These are phyloP conservation scores for Linanthus parryae DNA, from an alignment of 148 eudicot genomes.

Conservation along the genomic window DNA sequence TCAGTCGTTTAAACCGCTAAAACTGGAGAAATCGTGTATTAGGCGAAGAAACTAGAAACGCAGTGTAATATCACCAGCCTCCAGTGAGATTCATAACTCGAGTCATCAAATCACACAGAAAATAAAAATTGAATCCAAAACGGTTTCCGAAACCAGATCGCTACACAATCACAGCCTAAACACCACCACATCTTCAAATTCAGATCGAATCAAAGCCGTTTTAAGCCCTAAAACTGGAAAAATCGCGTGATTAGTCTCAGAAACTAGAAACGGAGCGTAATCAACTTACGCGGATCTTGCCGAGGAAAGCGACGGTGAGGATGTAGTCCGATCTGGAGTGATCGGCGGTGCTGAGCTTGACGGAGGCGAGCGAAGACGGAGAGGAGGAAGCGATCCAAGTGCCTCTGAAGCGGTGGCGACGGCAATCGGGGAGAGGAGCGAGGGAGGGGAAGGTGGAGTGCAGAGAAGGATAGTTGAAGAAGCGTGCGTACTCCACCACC, in stretches of 20 bases:
- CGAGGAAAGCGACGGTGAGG: conserved; percentile 32
- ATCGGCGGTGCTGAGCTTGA: conserved; percentile 30
- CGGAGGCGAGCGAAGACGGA: conserved; percentile 20
- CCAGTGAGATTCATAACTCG: too few species aligned
- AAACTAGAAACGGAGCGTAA: background rate
- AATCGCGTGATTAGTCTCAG: too few species aligned
- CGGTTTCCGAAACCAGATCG: too few species aligned
- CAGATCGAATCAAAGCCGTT: too few species aligned
- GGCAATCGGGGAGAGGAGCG: conserved; percentile 7
- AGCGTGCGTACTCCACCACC: conserved; percentile 45
- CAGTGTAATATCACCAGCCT: too few species aligned
- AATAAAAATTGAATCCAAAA: too few species aligned
- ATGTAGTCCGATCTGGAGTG: conserved; percentile 13
- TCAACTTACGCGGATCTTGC: conserved; percentile 32
- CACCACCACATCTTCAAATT: too few species aligned
- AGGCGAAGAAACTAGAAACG: too few species aligned
- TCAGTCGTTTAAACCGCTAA: too few species aligned
- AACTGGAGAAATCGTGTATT: too few species aligned
- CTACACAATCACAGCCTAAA: too few species aligned
- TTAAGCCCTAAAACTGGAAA: background rate
- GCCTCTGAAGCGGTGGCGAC: conserved; percentile 14
- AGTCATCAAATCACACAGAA: too few species aligned
- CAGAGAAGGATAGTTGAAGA: conserved; percentile 33
- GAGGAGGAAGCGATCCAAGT: conserved; percentile 40
- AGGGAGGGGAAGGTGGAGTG: conserved; percentile 12